Percentiles rank a stretch among this genome's conserved stretches.
Evolutionary conservation across 345 rosid genomes (phyloP).

Genomic region (Aurinia saxatilis): DNA sequence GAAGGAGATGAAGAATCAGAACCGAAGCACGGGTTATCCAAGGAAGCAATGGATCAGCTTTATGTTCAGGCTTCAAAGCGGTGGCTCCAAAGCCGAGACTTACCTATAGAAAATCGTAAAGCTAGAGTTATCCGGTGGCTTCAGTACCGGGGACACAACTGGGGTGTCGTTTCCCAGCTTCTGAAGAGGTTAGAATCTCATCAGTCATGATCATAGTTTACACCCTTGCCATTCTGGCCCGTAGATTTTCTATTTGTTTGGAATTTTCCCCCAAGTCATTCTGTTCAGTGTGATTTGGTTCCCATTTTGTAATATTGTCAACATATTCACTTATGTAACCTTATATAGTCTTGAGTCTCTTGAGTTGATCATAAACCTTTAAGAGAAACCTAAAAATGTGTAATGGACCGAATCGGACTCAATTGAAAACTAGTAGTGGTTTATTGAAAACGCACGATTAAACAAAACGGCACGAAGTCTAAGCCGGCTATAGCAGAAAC

Average conservation of each 20-base stretch:
- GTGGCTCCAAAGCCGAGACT: constrained; percentile 58
- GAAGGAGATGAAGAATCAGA: constrained; percentile 38
- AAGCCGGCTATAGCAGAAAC: neutral
- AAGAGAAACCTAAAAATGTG: too few species aligned
- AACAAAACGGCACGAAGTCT: constrained; percentile 8
- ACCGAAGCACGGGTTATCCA: constrained; percentile 48
- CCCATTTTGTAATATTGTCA: constrained; percentile 1
- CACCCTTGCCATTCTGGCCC: neutral
- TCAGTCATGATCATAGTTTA: constrained; percentile 3
- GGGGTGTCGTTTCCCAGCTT: constrained; percentile 52
- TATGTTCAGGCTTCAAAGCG: constrained; percentile 62
- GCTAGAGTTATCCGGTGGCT: constrained; percentile 81
- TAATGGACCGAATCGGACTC: too few species aligned
- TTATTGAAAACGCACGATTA: neutral
- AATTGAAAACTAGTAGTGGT: neutral
- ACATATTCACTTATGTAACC: neutral
- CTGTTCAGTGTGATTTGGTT: neutral
- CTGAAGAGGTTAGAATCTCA: constrained; percentile 55
- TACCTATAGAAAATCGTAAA: constrained; percentile 57
- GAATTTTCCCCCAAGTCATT: neutral
- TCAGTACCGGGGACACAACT: constrained; percentile 80
- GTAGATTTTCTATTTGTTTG: neutral
- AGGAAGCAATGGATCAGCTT: constrained; percentile 55
- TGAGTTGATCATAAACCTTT: too few species aligned
- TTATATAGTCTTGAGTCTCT: too few species aligned